Evolutionary conservation across 1,284 basidiomycete species (phyloP), one percentile per base, ranked within the genome.

Genomic region (Malassezia yamatoensis): DNA sequence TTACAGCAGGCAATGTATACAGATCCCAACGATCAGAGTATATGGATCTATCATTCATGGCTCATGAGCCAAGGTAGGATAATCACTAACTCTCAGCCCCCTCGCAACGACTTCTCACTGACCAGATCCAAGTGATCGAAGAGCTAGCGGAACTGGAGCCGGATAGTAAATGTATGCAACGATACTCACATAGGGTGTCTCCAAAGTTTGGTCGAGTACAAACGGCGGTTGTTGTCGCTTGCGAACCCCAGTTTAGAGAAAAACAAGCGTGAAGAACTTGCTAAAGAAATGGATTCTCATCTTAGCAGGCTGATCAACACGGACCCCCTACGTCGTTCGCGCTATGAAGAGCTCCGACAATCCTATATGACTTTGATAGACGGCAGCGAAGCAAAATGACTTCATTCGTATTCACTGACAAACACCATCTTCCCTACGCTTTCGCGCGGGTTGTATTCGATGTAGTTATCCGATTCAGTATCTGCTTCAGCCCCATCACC

Each of bases 41-140:
- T 89, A 0, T 99, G 94, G 94, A 83, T 96, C 53, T 98, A 98
- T 75, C 94, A 98, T 70, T 83, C 89, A 15, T 98, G 93, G 91
- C 81, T 99, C 0, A 80, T 96, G 47, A 88, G 87, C 5, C 44
- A 54, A 37, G 48, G 49, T 55, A 33, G 15, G 49, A 39, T 15
- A 11, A 20, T 10, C 3, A 9, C 42, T 12, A 15, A 11, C 54
- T 32, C 18, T 9, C 41, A 47, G 57, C 50, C 21, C 51, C 57
- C 2, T 18, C 37, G 5, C 40, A 38, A 1, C 72, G 75, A 0
- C 71, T 86, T 3, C 76, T 96, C 7, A 77, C 81, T 49, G 80
- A 84, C n/a, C 93, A 99, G 75, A 85, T 96, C 34, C 67, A 70
- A 1, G 80, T 82, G 5, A 91, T 96, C 49, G 79, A 85, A 63